Evolutionary conservation across 441 rosid species (phyloP).

Genomic region (Arabidopsis lyrata): DNA sequence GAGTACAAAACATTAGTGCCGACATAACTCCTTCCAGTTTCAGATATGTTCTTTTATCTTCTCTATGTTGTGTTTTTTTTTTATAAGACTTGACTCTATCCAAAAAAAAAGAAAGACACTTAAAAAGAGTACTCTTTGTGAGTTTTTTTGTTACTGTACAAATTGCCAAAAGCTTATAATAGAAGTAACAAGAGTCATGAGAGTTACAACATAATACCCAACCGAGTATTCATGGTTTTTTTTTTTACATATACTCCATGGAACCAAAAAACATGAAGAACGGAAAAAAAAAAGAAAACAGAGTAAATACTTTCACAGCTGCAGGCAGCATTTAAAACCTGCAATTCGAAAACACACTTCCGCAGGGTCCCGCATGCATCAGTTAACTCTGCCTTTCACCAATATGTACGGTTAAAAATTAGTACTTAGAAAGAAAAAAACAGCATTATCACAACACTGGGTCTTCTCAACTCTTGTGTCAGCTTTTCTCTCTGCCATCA

Average conservation of each 20-base stretch:
- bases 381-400: conserved; percentile 42
- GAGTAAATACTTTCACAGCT: conserved; percentile 22
- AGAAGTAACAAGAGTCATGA: conserved; percentile 37
- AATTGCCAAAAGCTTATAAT: conserved; percentile 42
- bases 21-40: neutral
- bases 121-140: neutral
- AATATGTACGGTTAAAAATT: conserved; percentile 45
- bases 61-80: neutral
- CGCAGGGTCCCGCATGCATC: conserved; percentile 42
- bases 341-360: conserved; percentile 41
- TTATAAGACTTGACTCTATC: neutral
- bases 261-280: conserved; percentile 34
- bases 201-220: conserved; percentile 48
- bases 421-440: conserved; percentile 22
- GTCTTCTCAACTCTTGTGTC: conserved; percentile 29
- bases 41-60: neutral
- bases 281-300: conserved; percentile 5
- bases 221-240: conserved; percentile 44
- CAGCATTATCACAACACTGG: conserved; percentile 33
- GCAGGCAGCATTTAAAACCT: conserved; percentile 46
- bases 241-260: conserved; percentile 43
- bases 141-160: conserved; percentile 35
- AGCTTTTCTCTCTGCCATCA: conserved; percentile 39
- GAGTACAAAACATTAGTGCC: neutral
- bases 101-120: neutral